Evolutionary conservation across 2,329 filamentous ascomycete species (phyloP).

Genomic region (Trichoderma brevicompactum): DNA sequence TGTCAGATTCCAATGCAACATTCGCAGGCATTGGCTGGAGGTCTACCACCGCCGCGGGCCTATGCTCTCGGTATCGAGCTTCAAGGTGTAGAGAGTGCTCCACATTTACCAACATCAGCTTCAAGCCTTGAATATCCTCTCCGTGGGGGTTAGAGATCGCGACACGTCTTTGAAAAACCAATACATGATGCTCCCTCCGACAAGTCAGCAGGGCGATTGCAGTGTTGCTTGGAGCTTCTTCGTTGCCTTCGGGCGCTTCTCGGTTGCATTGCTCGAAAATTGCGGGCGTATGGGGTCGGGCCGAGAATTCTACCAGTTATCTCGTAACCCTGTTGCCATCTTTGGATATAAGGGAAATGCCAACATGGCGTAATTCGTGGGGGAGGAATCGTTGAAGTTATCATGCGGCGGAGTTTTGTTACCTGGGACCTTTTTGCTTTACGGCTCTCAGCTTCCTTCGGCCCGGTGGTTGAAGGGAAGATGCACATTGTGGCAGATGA

Average conservation of each 20-base stretch:
- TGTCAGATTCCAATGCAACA: neutral
- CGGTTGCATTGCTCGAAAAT: constrained; percentile 5
- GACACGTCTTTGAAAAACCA: neutral
- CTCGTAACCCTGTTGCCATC: neutral
- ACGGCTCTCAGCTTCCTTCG: neutral
- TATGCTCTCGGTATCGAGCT: neutral
- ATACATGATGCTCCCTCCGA: neutral
- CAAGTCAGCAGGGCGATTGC: neutral
- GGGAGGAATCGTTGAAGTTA: neutral
- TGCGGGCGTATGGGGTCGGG: constrained; percentile 7
- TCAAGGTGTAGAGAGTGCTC: neutral
- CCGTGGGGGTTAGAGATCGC: neutral
- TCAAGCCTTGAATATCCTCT: neutral
- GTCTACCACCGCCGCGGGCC: neutral
- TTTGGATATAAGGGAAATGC: neutral
- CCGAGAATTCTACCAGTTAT: constrained; percentile 2
- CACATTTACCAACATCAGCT: neutral
- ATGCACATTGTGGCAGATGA: neutral
- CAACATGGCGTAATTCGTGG: neutral
- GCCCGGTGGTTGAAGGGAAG: neutral
- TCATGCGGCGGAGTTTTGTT: neutral
- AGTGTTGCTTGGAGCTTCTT: neutral
- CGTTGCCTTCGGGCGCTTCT: constrained; percentile 1
- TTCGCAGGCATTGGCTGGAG: neutral
- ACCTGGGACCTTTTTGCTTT: neutral